Percentiles rank a stretch among this genome's conserved stretches.
phyloP scores from a whole-genome alignment of 1,139 yeast species.

The Nematodospora anomalae region DNA sequence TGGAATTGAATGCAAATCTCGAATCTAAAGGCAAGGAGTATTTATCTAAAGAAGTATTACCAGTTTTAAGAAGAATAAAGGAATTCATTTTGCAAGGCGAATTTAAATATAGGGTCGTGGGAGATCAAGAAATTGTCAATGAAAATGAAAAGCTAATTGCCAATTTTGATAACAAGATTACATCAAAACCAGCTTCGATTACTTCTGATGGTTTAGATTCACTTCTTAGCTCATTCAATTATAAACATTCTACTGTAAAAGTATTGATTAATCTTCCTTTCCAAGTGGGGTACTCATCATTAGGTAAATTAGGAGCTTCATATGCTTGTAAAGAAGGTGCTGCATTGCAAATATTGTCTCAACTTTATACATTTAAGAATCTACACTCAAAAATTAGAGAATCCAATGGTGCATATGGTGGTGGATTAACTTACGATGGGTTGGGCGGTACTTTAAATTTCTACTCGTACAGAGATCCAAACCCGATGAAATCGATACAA shows the following conservation, averaged over 20 bases:
- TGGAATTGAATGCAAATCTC: constrained; percentile 53
- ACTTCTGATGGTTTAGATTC: constrained; percentile 11
- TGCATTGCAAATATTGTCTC: constrained; percentile 77
- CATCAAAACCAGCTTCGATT: neutral
- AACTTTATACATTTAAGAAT: constrained; percentile 75
- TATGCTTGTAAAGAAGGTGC: constrained; percentile 80
- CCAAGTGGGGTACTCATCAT: constrained; percentile 83
- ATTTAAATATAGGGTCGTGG: constrained; percentile 59
- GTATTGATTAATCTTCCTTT: constrained; percentile 75
- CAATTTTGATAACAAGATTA: constrained; percentile 29
- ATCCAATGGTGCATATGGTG: constrained; percentile 97
- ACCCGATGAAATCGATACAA: constrained; percentile 66
- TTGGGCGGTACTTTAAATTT: constrained; percentile 77
- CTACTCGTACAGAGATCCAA: constrained; percentile 94
- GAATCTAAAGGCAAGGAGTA: constrained; percentile 53
- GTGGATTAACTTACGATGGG: constrained; percentile 84
- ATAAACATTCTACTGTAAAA: constrained; percentile 13
- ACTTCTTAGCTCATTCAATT: constrained; percentile 13
- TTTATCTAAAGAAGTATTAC: constrained; percentile 56
- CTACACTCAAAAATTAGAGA: constrained; percentile 90
- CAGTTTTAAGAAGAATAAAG: constrained; percentile 60
- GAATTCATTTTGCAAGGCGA: constrained; percentile 37
- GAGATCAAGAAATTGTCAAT: constrained; percentile 45
- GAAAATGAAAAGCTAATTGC: constrained; percentile 43
- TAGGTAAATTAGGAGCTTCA: constrained; percentile 65